Percentiles rank a stretch among this genome's conserved stretches.
These are phyloP conservation scores for Aureobasidium sp. DNA, from an alignment of 2,329 filamentous ascomycete genomes.

Conservation along the genomic window DNA sequence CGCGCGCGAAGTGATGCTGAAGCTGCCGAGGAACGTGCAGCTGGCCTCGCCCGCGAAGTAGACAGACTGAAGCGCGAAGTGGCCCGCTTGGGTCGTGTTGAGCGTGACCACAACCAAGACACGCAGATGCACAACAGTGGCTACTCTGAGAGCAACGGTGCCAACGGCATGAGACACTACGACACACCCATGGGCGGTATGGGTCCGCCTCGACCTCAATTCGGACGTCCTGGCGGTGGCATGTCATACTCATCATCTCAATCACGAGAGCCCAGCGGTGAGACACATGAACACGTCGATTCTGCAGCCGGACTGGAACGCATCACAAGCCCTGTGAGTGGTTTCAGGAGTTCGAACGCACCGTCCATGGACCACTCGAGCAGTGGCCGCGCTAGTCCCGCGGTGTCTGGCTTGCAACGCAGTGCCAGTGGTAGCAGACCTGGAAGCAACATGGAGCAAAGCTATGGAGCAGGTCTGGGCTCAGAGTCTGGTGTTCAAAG, in stretches of 20 bases:
- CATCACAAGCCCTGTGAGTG: conserved; percentile 3
- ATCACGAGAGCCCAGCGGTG: conserved; percentile 11
- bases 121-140: conserved; percentile 10
- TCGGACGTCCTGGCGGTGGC: neutral
- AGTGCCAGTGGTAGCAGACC: conserved; percentile 12
- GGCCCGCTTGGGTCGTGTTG: neutral
- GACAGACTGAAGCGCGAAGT: conserved; percentile 88
- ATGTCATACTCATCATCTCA: conserved; percentile 10
- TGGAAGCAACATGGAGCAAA: conserved; percentile 7
- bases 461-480: neutral
- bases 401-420: conserved; percentile 4
- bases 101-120: conserved; percentile 6
- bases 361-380: conserved; percentile 8
- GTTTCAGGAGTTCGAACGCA: conserved; percentile 8
- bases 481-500: neutral
- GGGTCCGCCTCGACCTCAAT: conserved; percentile 4
- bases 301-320: conserved; percentile 6
- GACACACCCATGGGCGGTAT: conserved; percentile 5
- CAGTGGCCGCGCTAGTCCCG: conserved; percentile 16
- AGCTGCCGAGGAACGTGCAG: conserved; percentile 76
- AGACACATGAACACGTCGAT: conserved; percentile 38
- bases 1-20: conserved; percentile 86
- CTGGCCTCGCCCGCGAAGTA: conserved; percentile 77
- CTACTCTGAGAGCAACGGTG: conserved; percentile 16
- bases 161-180: conserved; percentile 17